Base-by-base conservation (phyloP, 2,329 filamentous ascomycete genomes). In the Phialemoniopsis sp. region DNA sequence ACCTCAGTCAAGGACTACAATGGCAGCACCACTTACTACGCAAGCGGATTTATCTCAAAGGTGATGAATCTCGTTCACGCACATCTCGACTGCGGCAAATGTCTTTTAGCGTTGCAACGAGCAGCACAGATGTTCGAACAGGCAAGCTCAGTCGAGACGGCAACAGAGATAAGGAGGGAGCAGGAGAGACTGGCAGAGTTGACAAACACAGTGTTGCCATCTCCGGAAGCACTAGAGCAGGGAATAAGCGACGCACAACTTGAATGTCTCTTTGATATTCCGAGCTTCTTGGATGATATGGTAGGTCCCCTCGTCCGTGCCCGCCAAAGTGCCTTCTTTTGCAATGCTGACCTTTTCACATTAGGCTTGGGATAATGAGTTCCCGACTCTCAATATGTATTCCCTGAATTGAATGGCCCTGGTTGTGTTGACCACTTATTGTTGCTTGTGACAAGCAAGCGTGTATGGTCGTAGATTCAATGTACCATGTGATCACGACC, bases 101-200 rank as follows among this genome's bases (percentile, higher is more conserved):
- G 14, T 15, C 18, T 34, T 8, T 8, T 21, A 5, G n/a, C 18
- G 13, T 17, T 34, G 17, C 33, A 18, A 13, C 33, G 18, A 19
- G 33, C 33, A 7, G 33, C 33, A 13, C 33, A 34, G 8, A 34
- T 34, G 33, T 34, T 34, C 18, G 33, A 34, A 18, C 14, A 34
- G 18, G 33, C 33, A 16, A 18, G 33, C 33, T 9, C 33, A 8
- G 8, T 17, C 13, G 33, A 34, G 18, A 18, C 33, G 9, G 33
- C 33, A 13, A 17, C 9, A 16, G 33, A 34, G 13, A 13, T 34
- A 13, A 9, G 33, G 13, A 14, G 14, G 18, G 33, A 34, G 18
- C 8, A 12, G 13, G 33, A 34, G 13, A 34, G 33, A 19, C 14
- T 34, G 15, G 33, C 17, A 17, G 8, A 6, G 6, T 26, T 26